Evolutionary conservation across 331 rosid species (phyloP), one percentile per base, ranked within the genome.

Genomic region (Pyrus hybrid): DNA sequence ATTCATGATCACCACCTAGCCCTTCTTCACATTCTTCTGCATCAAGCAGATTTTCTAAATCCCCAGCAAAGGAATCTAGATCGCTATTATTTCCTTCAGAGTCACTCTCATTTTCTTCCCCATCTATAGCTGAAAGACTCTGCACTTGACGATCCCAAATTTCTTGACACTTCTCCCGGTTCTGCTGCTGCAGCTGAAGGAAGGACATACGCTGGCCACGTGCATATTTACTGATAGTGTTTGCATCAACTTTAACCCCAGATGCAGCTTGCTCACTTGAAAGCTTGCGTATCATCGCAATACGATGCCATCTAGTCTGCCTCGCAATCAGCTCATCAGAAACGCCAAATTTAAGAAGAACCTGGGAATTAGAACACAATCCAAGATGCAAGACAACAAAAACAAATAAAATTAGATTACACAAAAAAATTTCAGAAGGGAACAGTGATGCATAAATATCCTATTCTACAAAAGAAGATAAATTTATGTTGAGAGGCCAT

Each of bases 141-240:
- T 92, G 97, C 80, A 80, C 76, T 86, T 92, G 99, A n/a, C 97
- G 85, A 68, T 94, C 99, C 99, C 99, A 94, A 78, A 94, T 92
- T 80, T 94, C 97, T 80, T 94, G 99, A 84, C 99, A 94, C 87
- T 94, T 94, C 76, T 94, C 97, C 80, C 97, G 82, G 29, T 93
- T 94, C 89, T 94, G 99, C 85, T 91, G 99, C 91, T 94, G 99
- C 77, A 94, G 85, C 80, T 94, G 99, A 81, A 94, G 96, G 83
- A 94, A 94, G 76, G 99, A 94, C 97, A 94, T 94, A 22, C 98
- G 88, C 77, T 92, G 99, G 43, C 99, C 99, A 80, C 99, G 99
- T 23, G 99, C 99, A 86, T 94, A 94, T 77, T 94, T 94, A 79
- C 89, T 89, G 76, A 94, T 94, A 65, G 99, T 94, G 35, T 97